phyloP scores from a whole-genome alignment of 2,329 filamentous ascomycete species.

The Colletotrichum limetticola region DNA sequence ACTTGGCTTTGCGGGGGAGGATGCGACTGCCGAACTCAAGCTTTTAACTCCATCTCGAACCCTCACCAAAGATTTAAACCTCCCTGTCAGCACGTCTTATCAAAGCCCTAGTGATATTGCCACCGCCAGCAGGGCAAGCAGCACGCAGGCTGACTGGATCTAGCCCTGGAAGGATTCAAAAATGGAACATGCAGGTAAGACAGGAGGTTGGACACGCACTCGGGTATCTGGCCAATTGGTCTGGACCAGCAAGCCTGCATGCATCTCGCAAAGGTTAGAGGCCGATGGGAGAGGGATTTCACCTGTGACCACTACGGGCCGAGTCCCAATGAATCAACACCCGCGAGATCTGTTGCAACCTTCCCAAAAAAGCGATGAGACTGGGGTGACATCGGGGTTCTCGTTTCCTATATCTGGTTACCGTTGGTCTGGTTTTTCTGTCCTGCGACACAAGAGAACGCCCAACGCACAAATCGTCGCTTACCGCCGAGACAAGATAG shows the following conservation, averaged over 20 bases:
- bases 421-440: neutral
- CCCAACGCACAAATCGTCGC: neutral
- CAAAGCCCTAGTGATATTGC: slow-evolving; percentile 12
- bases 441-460: neutral
- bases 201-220: neutral
- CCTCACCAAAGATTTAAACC: neutral
- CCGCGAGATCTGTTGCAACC: slow-evolving; percentile 8
- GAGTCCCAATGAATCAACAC: neutral
- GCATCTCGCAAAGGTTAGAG: neutral
- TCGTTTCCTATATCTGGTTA: neutral
- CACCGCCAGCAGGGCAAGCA: slow-evolving; percentile 4
- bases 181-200: slow-evolving; percentile 23
- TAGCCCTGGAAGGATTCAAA: neutral
- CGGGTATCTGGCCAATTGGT: slow-evolving; percentile 11
- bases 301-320: neutral
- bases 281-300: neutral
- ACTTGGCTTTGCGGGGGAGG: neutral
- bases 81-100: slow-evolving; percentile 24
- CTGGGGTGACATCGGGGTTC: slow-evolving; percentile 7
- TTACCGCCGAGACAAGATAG: slow-evolving; percentile 10
- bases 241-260: slow-evolving; percentile 11
- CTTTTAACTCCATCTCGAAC: slow-evolving; percentile 19
- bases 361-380: slow-evolving; percentile 19
- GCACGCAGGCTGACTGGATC: neutral
- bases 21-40: slow-evolving; percentile 19